Conservation (phyloP, 768 basidiomycete species). For the Macrolepiota albuminosa region DNA sequence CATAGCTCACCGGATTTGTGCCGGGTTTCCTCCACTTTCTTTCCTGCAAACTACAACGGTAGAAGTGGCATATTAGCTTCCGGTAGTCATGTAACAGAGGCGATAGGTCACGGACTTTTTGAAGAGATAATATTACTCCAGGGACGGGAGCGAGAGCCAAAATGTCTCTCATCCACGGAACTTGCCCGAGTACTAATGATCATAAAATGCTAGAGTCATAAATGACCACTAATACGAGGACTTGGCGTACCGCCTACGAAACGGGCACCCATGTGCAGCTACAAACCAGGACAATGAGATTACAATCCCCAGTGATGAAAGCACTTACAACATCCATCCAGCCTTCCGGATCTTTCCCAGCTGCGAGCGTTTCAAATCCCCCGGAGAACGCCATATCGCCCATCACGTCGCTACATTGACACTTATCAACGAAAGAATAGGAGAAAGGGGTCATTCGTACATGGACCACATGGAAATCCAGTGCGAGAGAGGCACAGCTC, state of each 20-base stretch:
- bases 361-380: constrained; percentile 20
- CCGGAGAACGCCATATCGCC: constrained; percentile 24
- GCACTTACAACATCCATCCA: constrained; percentile 20
- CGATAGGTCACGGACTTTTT: constrained; percentile 1
- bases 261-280: constrained; percentile 17
- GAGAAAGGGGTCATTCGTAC: constrained; percentile 6
- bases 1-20: constrained; percentile 5
- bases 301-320: neutral
- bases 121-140: constrained; percentile 18
- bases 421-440: neutral
- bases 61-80: neutral
- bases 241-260: constrained; percentile 14
- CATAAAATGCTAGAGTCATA: neutral
- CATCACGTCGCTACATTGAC: constrained; percentile 18
- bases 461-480: constrained; percentile 16
- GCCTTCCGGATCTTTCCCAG: constrained; percentile 18
- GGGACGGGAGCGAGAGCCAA: constrained; percentile 15
- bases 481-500: constrained; percentile 10
- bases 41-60: constrained; percentile 10
- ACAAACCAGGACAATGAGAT: neutral
- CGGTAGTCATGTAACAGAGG: neutral
- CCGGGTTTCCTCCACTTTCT: constrained; percentile 14
- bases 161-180: constrained; percentile 19
- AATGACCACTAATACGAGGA: neutral
- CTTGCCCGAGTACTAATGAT: constrained; percentile 17